These are phyloP conservation scores for Omphalotus guepiniiformis DNA, from an alignment of 768 basidiomycete genomes.

Conservation along the genomic window DNA sequence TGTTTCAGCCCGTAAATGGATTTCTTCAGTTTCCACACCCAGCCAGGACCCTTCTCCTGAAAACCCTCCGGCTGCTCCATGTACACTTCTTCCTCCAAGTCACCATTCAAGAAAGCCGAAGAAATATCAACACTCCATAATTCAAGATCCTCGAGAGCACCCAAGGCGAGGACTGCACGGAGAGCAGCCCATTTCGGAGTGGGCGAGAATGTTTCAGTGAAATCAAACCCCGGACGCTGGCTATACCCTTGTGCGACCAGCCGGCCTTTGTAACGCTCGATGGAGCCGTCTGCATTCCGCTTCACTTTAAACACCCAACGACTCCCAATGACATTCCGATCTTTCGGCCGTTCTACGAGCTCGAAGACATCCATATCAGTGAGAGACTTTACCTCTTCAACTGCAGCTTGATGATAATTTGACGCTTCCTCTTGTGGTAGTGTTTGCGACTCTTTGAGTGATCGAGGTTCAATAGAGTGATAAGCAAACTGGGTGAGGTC, in stretches of 20 bases:
- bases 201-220: conserved; percentile 32
- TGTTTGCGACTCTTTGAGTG: conserved; percentile 18
- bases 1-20: conserved; percentile 42
- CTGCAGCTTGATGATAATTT: conserved; percentile 22
- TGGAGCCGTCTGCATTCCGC: conserved; percentile 30
- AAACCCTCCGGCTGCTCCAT: conserved; percentile 26
- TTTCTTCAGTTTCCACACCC: conserved; percentile 20
- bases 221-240: conserved; percentile 36
- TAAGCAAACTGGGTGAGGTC: background rate
- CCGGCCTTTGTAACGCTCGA: conserved; percentile 35
- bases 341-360: conserved; percentile 27
- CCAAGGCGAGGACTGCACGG: conserved; percentile 18
- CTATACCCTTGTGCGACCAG: conserved; percentile 37
- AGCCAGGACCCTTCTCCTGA: background rate
- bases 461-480: conserved; percentile 13
- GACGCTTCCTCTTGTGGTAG: conserved; percentile 11
- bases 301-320: conserved; percentile 41
- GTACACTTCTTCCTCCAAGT: conserved; percentile 27
- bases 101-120: conserved; percentile 25
- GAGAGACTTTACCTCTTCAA: conserved; percentile 22
- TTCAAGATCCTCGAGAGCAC: conserved; percentile 18
- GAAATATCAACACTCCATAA: conserved; percentile 26
- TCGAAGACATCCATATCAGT: conserved; percentile 29
- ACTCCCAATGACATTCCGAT: conserved; percentile 28
- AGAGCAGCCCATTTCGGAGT: conserved; percentile 17